A percentile compares a stretch with the other conserved stretches of the same genome.
Conservation (phyloP, 768 basidiomycete genomes). For the Mycena polygramma region DNA sequence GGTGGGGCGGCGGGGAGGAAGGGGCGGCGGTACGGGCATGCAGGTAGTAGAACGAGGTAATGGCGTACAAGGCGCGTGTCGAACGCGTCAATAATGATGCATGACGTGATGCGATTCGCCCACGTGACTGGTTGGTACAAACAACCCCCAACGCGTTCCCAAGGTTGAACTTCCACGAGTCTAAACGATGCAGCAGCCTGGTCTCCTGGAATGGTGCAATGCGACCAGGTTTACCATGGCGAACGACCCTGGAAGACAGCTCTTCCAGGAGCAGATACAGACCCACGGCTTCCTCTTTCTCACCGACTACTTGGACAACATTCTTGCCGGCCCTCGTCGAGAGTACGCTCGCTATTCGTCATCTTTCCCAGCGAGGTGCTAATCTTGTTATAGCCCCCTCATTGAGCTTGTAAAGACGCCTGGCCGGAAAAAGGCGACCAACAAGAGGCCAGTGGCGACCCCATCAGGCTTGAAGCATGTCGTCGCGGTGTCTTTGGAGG, state of each 20-base stretch:
- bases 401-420: slow-evolving; percentile 90
- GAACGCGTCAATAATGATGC: slow-evolving; percentile 25
- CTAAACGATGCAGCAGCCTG: slow-evolving; percentile 56
- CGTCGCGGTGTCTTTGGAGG: slow-evolving; percentile 60
- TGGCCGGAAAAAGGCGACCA: slow-evolving; percentile 73
- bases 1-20: slow-evolving; percentile 6
- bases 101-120: slow-evolving; percentile 16
- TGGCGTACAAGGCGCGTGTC: neutral
- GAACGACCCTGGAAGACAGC: slow-evolving; percentile 77
- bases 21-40: slow-evolving; percentile 5
- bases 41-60: neutral
- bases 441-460: slow-evolving; percentile 61
- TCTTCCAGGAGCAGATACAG: slow-evolving; percentile 81
- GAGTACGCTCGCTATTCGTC: slow-evolving; percentile 60
- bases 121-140: slow-evolving; percentile 30
- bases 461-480: slow-evolving; percentile 61
- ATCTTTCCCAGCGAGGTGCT: neutral
- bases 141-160: slow-evolving; percentile 34
- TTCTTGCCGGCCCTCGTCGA: slow-evolving; percentile 73
- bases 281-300: slow-evolving; percentile 84
- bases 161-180: slow-evolving; percentile 23
- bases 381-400: slow-evolving; percentile 63
- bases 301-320: slow-evolving; percentile 82
- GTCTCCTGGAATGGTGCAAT: slow-evolving; percentile 79
- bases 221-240: slow-evolving; percentile 76